Base-by-base conservation (phyloP, 2,329 filamentous ascomycete genomes). In the Aspergillus ochraceus region DNA sequence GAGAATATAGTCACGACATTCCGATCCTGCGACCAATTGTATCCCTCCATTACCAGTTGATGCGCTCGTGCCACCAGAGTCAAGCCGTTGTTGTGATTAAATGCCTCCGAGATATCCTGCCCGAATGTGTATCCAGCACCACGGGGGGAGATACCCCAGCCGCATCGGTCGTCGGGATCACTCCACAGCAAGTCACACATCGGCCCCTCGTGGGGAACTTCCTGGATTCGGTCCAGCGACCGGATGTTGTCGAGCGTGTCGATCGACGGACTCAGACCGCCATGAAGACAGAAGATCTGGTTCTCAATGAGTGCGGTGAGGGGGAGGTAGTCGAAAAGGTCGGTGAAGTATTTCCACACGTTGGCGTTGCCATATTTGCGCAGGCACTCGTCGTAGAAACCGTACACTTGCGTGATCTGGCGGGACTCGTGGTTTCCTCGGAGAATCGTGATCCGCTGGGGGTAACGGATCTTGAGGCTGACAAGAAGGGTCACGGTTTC, bases 1-100 rank as follows among this genome's bases (percentile, higher is more conserved):
- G 93, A 97, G 83, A 99, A 99, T 73, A 99, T 98, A 42, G 95
- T 99, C 62, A 99, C 95, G 54, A 99, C 95, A 69, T 99, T 98
- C 67, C 94, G 84, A 76, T 98, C 95, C 78, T 98, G 95, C 66
- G 93, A 97, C 95, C 95, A 99, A 77, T 98, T 99, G 80, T 98
- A 99, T 52, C 95, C 95, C 78, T 99, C 95, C 94, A 98, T 99
- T 62, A 99, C 95, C 76, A 99, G 83, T 81, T 99, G 95, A 84
- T 99, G 95, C 58, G 95, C 95, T 78, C 95, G 86, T 61, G 95
- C 95, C 74, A 99, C 96, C 64, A 98, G 83, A 57, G 94, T 98
- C 79, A 99, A 81, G 59, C 93, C 94, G 73, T 99, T 99, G 84
- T 98, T 98, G 77, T 98, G 94, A 79, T 98, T 98, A 83, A 99